phyloP scores from a whole-genome alignment of 1,284 basidiomycete genomes.

The Megacollybia platyphylla region DNA sequence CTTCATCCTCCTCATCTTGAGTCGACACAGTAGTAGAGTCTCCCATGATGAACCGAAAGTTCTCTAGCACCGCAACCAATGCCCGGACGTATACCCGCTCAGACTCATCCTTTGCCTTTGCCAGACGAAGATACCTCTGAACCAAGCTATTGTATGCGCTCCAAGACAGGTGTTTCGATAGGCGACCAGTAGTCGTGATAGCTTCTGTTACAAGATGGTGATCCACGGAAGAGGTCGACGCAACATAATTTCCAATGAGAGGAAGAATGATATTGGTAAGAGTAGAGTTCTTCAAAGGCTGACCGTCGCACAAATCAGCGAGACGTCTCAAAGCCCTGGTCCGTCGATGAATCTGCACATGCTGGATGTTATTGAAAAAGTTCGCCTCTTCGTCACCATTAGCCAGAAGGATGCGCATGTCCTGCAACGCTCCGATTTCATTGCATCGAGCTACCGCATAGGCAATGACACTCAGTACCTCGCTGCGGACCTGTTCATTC shows the following conservation, averaged over 20 bases:
- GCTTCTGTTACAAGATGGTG: conserved; percentile 91
- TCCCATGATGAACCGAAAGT: conserved; percentile 86
- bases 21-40: conserved; percentile 20
- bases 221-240: conserved; percentile 60
- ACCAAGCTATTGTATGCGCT: conserved; percentile 75
- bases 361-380: conserved; percentile 94
- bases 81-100: conserved; percentile 83
- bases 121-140: conserved; percentile 72
- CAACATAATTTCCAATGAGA: conserved; percentile 75
- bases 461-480: conserved; percentile 74
- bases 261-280: conserved; percentile 83
- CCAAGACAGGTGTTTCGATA: conserved; percentile 75
- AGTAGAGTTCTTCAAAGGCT: conserved; percentile 58
- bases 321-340: conserved; percentile 81
- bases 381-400: conserved; percentile 90
- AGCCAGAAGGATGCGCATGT: conserved; percentile 78
- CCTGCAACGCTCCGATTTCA: conserved; percentile 50
- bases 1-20: conserved; percentile 11
- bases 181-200: conserved; percentile 63
- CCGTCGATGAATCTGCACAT: conserved; percentile 89
- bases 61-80: conserved; percentile 79
- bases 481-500: conserved; percentile 81
- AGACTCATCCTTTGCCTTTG: conserved; percentile 58
- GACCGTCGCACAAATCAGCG: conserved; percentile 68
- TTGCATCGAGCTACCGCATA: conserved; percentile 63